Percentiles rank a stretch among this genome's conserved stretches.
These are phyloP conservation scores for Thalassia testudinum DNA, from an alignment of 116 monocot genomes.

Conservation along the genomic window DNA sequence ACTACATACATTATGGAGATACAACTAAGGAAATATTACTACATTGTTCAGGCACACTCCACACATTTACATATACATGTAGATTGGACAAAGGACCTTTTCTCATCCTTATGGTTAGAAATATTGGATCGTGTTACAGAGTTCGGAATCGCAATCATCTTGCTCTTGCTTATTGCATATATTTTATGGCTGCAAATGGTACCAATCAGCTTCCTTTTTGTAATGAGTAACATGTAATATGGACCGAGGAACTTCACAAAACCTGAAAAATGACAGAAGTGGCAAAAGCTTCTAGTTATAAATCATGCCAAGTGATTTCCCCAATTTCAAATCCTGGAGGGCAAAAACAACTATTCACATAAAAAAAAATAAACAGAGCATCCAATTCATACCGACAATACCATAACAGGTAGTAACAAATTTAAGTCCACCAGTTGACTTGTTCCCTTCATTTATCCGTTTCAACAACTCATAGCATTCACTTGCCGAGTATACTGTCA, in stretches of 20 bases:
- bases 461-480: constrained; percentile 57
- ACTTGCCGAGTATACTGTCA: constrained; percentile 38
- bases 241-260: constrained; percentile 84
- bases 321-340: too few relatives aligned
- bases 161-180: constrained; percentile 63
- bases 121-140: constrained; percentile 30
- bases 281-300: too few relatives aligned
- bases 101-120: constrained; percentile 79
- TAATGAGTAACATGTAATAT: constrained; percentile 92
- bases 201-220: constrained; percentile 78
- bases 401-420: constrained; percentile 88
- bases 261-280: constrained; percentile 12
- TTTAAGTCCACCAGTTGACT: constrained; percentile 70
- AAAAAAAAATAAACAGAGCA: too few relatives aligned
- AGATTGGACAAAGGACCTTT: constrained; percentile 80
- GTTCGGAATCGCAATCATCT: constrained; percentile 65
- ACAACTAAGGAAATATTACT: too few relatives aligned
- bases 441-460: constrained; percentile 70
- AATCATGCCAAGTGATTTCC: too few relatives aligned
- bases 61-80: not conserved
- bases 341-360: too few relatives aligned
- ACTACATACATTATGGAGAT: too few relatives aligned
- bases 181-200: constrained; percentile 66
- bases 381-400: constrained; percentile 53
- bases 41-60: too few relatives aligned